These are phyloP conservation scores for Myxozyma nipponensis DNA, from an alignment of 805 yeast species.

Conservation along the genomic window DNA sequence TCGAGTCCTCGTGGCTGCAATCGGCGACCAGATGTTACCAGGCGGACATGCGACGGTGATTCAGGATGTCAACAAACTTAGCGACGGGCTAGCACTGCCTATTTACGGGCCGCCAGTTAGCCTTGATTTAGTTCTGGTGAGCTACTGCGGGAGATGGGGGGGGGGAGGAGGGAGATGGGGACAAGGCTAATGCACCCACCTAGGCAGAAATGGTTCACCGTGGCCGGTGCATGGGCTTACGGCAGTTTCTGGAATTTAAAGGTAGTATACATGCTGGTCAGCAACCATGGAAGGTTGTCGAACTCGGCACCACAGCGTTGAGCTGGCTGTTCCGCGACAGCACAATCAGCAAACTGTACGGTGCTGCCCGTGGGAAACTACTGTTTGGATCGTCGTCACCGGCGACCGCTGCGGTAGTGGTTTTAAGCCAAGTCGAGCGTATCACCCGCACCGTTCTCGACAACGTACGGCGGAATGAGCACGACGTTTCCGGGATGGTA, in stretches of 20 bases:
- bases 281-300: constrained; percentile 11
- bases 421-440: not conserved
- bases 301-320: constrained; percentile 1
- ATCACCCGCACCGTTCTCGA: not conserved
- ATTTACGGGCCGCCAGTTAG: constrained; percentile 17
- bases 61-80: constrained; percentile 13
- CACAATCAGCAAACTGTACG: constrained; percentile 2
- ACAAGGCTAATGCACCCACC: not conserved
- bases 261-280: constrained; percentile 15
- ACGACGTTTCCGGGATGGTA: not conserved
- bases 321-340: constrained; percentile 18
- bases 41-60: constrained; percentile 10
- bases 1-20: constrained; percentile 32
- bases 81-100: constrained; percentile 4
- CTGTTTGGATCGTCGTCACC: not conserved
- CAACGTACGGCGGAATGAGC: not conserved
- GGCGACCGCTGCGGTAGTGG: not conserved
- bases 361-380: not conserved
- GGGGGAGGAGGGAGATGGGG: too few species aligned
- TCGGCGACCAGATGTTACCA: not conserved
- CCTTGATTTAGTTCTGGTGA: constrained; percentile 14
- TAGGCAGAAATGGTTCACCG: constrained; percentile 13
- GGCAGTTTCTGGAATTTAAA: constrained; percentile 1
- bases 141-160: too few species aligned
- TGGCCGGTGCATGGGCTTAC: constrained; percentile 8